A percentile compares a stretch with the other conserved stretches of the same genome.
These are phyloP conservation scores for Arthrobotrys sinensis DNA, from an alignment of 2,329 filamentous ascomycete species.

Conservation along the genomic window DNA sequence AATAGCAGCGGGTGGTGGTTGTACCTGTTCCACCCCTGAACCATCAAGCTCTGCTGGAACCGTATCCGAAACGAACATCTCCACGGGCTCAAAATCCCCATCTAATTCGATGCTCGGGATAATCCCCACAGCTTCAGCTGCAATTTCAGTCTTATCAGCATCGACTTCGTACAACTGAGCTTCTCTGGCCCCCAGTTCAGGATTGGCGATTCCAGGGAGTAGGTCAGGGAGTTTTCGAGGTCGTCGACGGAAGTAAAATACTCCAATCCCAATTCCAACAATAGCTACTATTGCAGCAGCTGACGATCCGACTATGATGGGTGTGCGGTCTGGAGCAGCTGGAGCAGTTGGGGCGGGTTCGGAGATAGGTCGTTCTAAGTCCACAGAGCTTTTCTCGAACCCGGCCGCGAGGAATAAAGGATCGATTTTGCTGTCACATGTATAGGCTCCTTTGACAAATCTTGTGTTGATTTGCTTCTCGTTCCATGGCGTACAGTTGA, in stretches of 20 bases:
- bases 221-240: constrained; percentile 30
- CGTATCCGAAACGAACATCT: constrained; percentile 36
- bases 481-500: constrained; percentile 39
- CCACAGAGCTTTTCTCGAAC: neutral
- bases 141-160: constrained; percentile 26
- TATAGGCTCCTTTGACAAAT: constrained; percentile 29
- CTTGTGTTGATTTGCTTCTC: constrained; percentile 8
- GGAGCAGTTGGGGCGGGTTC: neutral
- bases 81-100: constrained; percentile 37
- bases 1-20: neutral
- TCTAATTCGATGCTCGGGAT: constrained; percentile 26
- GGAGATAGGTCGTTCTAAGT: neutral
- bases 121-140: constrained; percentile 26
- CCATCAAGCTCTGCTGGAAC: constrained; percentile 44
- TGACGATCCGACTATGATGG: constrained; percentile 33
- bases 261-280: neutral
- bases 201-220: constrained; percentile 39
- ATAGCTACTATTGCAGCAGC: neutral
- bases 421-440: constrained; percentile 24
- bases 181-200: constrained; percentile 31
- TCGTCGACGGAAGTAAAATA: constrained; percentile 34
- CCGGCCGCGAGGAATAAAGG: neutral
- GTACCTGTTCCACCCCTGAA: constrained; percentile 6
- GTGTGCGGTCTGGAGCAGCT: neutral
- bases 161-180: constrained; percentile 37